Conservation (phyloP, 2,329 filamentous ascomycete species). For the Juglanconis oblonga region DNA sequence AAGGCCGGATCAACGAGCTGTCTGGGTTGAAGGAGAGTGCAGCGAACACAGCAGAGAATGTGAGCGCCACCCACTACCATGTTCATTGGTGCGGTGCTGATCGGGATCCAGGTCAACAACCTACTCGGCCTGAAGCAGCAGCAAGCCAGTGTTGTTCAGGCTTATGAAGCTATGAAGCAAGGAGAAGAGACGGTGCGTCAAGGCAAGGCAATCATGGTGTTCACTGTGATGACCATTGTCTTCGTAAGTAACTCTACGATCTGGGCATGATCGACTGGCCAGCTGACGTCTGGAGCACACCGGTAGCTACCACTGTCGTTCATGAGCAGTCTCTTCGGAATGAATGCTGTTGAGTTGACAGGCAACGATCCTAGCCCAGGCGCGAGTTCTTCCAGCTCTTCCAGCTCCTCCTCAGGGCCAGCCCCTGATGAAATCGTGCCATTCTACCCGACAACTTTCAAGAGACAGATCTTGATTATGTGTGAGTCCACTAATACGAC, state of each 20-base stretch:
- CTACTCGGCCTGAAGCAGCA: conserved; percentile 43
- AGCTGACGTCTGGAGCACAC: too few relatives aligned
- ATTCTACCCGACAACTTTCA: conserved; percentile 14
- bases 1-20: conserved; percentile 31
- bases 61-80: conserved; percentile 20
- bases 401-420: neutral
- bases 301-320: conserved; percentile 34
- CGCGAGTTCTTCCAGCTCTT: neutral
- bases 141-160: conserved; percentile 42
- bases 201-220: conserved; percentile 41
- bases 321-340: conserved; percentile 36
- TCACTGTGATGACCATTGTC: conserved; percentile 43
- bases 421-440: conserved; percentile 7
- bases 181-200: conserved; percentile 38
- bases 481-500: neutral
- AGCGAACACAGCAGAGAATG: conserved; percentile 29
- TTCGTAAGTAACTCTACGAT: conserved; percentile 31
- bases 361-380: neutral
- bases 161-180: conserved; percentile 36
- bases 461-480: conserved; percentile 14
- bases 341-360: conserved; percentile 30
- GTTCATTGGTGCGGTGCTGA: neutral
- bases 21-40: conserved; percentile 30
- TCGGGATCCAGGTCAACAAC: conserved; percentile 30
- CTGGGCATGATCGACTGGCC: too few relatives aligned